These are phyloP conservation scores for Umbelopsis vinacea DNA, from an alignment of 192 early-diverging fungal genomes.

Conservation along the genomic window DNA sequence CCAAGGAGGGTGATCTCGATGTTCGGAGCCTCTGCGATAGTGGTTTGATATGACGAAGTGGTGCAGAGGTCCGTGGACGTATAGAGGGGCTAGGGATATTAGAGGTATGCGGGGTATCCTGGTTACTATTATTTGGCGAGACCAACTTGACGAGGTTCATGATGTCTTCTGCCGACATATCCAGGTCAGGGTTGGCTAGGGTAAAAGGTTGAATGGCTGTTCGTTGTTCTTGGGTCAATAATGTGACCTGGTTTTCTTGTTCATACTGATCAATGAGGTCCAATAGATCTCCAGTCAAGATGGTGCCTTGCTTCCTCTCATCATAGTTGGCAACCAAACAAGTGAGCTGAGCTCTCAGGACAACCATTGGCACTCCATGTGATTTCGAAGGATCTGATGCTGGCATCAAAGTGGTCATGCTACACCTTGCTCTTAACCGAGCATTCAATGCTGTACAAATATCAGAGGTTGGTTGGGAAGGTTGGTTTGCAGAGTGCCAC, in stretches of 20 bases:
- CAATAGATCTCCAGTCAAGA: conserved; percentile 42
- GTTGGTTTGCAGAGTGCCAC: conserved; percentile 7
- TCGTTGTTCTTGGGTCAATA: conserved; percentile 42
- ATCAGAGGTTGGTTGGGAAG: background rate
- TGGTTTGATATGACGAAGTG: conserved; percentile 13
- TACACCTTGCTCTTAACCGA: conserved; percentile 15
- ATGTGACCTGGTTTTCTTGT: conserved; percentile 19
- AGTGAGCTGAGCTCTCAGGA: conserved; percentile 27
- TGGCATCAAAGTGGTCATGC: conserved; percentile 6
- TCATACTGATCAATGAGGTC: conserved; percentile 41
- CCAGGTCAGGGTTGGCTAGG: conserved; percentile 43
- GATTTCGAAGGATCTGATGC: conserved; percentile 11
- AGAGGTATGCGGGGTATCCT: conserved; percentile 12
- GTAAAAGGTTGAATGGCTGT: conserved; percentile 39
- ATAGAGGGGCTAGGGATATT: conserved; percentile 22
- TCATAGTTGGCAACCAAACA: conserved; percentile 26
- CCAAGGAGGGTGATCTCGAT: background rate
- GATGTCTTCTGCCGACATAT: conserved; percentile 51
- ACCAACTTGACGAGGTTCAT: conserved; percentile 38
- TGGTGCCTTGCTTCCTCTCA: conserved; percentile 36
- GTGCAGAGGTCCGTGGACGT: conserved; percentile 21
- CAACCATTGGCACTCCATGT: conserved; percentile 7
- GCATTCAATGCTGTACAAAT: background rate
- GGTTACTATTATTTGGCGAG: conserved; percentile 16
- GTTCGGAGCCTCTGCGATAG: background rate